Evolutionary conservation across 1,139 yeast genomes (phyloP), one percentile per base, ranked within the genome.

Genomic region (Blastobotrys arbuscula): DNA sequence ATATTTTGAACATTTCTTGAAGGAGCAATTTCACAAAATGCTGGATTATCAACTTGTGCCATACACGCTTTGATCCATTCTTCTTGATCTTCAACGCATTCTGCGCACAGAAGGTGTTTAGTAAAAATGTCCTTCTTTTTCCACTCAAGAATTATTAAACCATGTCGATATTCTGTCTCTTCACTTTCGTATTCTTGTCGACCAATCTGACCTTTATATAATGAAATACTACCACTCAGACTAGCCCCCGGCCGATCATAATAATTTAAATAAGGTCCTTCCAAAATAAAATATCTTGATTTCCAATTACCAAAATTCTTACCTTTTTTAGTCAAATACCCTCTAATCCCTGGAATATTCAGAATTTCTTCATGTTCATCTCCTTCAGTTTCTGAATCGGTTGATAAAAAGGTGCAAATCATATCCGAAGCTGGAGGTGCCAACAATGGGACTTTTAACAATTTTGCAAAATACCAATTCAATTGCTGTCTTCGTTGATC

Each of bases 41-140:
- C 36, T 2, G 51, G 47, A 2, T 16, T 30, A 15, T 55, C 55
- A 3, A 66, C 64, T 46, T 72, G 71, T 51, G 77, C 82, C 39
- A 81, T 72, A 55, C 84, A 67, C 1, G 78, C 74, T 19, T 78
- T 73, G 24, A 84, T 78, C 96, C 96, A 86, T 4, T 74, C 74
- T 57, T 86, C 95, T 48, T 96, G 77, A 59, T 88, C 96, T 31
- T 72, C 74, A 47, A 84, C 87, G 1, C 84, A 79, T 63, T 89
- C 96, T 2, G 95, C 88, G 66, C 95, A 88, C 53, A 89, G 75
- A 46, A 82, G 77, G 63, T 85, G 89, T 51, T 80, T 81, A 1
- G 79, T 76, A 34, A 62, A 65, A 1, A 78, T 76, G 24, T 79
- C 73, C 44, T 70, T 64, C 57, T 78, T 80, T 53, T 75, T 77